Conservation (phyloP, 2,329 filamentous ascomycete species). For the Colletotrichum paranaense region DNA sequence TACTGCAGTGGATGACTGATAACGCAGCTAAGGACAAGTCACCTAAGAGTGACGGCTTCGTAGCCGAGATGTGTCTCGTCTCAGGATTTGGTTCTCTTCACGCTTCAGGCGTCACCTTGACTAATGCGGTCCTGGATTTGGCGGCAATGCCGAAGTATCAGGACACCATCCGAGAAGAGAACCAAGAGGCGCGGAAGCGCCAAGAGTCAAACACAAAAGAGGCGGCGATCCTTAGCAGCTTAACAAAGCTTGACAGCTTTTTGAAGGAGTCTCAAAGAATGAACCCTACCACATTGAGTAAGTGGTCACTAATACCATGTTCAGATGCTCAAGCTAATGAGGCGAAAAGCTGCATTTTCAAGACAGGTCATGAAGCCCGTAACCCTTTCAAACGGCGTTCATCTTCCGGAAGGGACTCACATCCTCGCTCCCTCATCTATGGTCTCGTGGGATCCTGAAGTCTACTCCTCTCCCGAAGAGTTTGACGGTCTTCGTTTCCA, state of each 20-base stretch:
- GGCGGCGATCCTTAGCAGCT: neutral
- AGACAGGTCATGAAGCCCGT: neutral
- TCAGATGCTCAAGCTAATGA: neutral
- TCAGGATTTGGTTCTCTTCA: neutral
- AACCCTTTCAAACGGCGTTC: neutral
- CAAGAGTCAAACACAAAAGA: neutral
- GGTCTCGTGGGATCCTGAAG: neutral
- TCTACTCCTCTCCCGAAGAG: neutral
- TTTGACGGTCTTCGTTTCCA: neutral
- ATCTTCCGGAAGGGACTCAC: neutral
- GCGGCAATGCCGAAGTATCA: neutral
- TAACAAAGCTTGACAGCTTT: neutral
- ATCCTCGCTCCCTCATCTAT: neutral
- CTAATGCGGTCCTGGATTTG: neutral
- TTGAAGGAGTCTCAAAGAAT: neutral
- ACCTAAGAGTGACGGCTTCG: neutral
- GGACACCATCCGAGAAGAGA: neutral
- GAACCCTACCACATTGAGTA: neutral
- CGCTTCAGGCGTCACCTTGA: neutral
- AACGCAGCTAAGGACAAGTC: neutral
- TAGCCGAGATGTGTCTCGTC: neutral
- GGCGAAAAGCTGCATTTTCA: neutral
- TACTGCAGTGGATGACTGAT: neutral
- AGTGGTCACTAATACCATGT: neutral
- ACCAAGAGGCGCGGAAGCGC: neutral